Evolutionary conservation across 306 rosid species (phyloP), one percentile per base, ranked within the genome.

Genomic region (Macrotyloma uniflorum): DNA sequence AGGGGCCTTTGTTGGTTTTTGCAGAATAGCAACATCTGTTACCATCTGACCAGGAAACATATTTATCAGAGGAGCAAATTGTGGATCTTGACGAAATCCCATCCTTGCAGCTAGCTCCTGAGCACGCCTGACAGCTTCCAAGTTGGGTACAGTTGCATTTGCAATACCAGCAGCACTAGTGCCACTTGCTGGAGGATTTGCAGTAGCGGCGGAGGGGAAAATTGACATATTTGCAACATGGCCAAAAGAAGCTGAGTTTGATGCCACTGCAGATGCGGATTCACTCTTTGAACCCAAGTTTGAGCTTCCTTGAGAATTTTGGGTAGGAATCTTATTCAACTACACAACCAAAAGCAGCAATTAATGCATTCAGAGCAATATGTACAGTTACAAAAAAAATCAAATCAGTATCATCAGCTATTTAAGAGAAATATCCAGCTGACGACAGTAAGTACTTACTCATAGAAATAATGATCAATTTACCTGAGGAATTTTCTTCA

Each of bases 31-130:
- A 70, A 70, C 78, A 69, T 94, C 97, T 2, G 93, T 64, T 46
- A 81, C 81, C 72, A 55, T n/a, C 83, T 92, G 96, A 72, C 97
- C 95, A 0, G 97, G 97, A 87, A 94, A 94, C 89, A 89, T 80
- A 80, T 92, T 94, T 76, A 94, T 90, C 9, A 90, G 84, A 69
- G 98, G 97, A 84, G 90, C 93, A 89, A 94, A 94, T 84, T 92
- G 92, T 16, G 98, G 98, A 87, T 94, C 97, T 49, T 94, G 98
- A 32, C 88, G 94, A 67, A 92, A 94, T 33, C 98, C 98, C 97
- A 94, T 92, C 84, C 91, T 87, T 22, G 97, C 95, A 82, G 98
- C 97, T 20, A 89, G 90, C 81, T 89, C 97, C 83, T 89, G 97
- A 35, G 98, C 98, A 59, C 95, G 95, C 84, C 91, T 92, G 64